Evolutionary conservation across 371 early-diverging fungal genomes (phyloP).

Genomic region (Mortierella sp.): DNA sequence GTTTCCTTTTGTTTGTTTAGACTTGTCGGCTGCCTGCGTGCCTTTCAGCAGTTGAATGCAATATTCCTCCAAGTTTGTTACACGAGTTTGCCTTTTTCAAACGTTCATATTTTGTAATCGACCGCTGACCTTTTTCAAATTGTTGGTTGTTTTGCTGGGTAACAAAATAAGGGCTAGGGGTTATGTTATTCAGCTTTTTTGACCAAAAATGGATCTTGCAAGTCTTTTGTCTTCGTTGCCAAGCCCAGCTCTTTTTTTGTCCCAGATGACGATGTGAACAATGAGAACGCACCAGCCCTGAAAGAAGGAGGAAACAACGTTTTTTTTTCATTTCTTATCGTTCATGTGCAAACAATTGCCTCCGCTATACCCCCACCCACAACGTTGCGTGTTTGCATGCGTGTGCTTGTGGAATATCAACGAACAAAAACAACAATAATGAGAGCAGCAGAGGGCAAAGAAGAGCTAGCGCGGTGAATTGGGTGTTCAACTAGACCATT

Average conservation of each 20-base stretch:
- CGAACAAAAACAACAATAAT: not conserved
- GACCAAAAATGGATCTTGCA: not conserved
- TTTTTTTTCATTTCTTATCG: not conserved
- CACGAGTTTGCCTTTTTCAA: not conserved
- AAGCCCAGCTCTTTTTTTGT: not conserved
- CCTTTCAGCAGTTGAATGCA: not conserved
- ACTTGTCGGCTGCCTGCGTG: not conserved
- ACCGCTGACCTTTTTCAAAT: no score
- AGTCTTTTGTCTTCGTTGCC: not conserved
- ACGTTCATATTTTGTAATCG: no score
- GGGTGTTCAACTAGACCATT: not conserved
- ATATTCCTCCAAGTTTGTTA: not conserved
- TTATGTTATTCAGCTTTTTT: constrained; percentile 5
- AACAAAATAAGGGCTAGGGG: no score
- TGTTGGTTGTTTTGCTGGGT: not conserved
- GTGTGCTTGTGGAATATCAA: not conserved
- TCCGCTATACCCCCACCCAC: not conserved
- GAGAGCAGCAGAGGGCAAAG: not conserved
- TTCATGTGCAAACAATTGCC: not conserved
- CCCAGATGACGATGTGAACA: not conserved
- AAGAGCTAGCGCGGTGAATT: not conserved
- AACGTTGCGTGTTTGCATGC: not conserved
- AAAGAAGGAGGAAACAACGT: not conserved
- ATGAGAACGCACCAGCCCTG: not conserved
- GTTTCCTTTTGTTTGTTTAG: not conserved